Evolutionary conservation across 1,284 basidiomycete species (phyloP).

Genomic region (Boletellus sp.): DNA sequence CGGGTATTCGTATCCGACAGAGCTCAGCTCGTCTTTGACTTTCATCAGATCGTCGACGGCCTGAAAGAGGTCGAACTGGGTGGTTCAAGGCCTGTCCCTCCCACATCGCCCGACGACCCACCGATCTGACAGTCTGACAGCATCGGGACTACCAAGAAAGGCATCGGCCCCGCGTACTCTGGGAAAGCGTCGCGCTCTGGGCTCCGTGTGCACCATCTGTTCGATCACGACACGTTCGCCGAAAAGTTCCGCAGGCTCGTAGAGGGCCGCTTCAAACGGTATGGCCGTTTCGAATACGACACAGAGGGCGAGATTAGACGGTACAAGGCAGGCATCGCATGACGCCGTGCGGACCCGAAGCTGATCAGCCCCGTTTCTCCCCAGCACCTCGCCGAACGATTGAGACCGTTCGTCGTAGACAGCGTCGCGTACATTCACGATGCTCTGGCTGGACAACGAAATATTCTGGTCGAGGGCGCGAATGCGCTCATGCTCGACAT

Average conservation of each 20-base stretch:
- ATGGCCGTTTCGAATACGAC: conserved; percentile 97
- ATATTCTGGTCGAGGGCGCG: conserved; percentile 91
- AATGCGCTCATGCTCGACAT: conserved; percentile 98
- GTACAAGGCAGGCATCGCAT: conserved; percentile 63
- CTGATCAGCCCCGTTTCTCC: conserved; percentile 1
- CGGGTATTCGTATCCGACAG: conserved; percentile 94
- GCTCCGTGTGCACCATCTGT: conserved; percentile 93
- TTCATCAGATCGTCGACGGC: conserved; percentile 99
- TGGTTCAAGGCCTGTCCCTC: conserved; percentile 62
- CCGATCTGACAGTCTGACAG: conserved; percentile 36
- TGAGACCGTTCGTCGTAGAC: conserved; percentile 88
- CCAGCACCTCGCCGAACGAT: conserved; percentile 79
- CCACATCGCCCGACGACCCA: neutral
- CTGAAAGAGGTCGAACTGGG: conserved; percentile 97
- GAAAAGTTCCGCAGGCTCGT: conserved; percentile 93
- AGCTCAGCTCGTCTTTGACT: conserved; percentile 96
- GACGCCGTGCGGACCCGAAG: neutral
- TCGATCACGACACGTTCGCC: conserved; percentile 85
- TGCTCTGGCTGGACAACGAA: conserved; percentile 73
- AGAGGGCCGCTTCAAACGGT: conserved; percentile 96
- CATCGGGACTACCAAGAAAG: conserved; percentile 97
- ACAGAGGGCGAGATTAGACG: conserved; percentile 94
- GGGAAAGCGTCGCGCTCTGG: conserved; percentile 96
- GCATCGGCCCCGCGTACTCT: conserved; percentile 98
- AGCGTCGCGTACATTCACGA: conserved; percentile 84